A percentile compares a stretch with the other conserved stretches of the same genome.
phyloP scores from a whole-genome alignment of 306 rosid genomes.

The Styphnolobium japonicum region DNA sequence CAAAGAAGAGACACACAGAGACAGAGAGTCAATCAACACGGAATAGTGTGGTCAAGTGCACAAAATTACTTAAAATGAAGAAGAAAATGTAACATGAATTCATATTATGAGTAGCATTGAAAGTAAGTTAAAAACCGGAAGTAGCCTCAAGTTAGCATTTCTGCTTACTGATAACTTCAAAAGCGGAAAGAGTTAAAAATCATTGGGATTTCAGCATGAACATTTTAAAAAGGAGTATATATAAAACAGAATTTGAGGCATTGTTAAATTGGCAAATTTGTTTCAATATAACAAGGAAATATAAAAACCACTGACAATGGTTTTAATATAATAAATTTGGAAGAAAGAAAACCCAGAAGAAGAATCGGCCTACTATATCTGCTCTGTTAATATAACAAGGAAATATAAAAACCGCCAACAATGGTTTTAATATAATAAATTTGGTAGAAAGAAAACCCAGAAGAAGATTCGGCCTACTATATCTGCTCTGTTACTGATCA shows the following conservation, averaged over 20 bases:
- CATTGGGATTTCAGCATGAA: not conserved
- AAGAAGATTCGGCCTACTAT: not conserved
- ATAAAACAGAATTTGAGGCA: not conserved
- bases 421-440: not conserved
- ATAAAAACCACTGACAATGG: not conserved
- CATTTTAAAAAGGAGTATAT: not conserved
- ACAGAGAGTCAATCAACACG: not conserved
- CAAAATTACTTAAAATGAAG: not conserved
- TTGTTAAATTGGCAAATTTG: not conserved
- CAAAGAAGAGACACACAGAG: not conserved
- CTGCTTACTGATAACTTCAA: not conserved
- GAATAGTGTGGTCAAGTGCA: not conserved
- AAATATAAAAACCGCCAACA: not conserved
- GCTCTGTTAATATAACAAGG: not conserved
- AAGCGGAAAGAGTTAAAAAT: not conserved
- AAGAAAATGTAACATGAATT: not conserved
- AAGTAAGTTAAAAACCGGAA: not conserved
- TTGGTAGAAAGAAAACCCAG: not conserved
- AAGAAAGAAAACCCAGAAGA: not conserved
- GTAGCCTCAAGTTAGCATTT: not conserved
- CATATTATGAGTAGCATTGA: not conserved
- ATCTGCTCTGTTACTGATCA: not conserved
- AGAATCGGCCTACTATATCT: not conserved
- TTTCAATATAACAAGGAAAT: not conserved
- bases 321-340: not conserved